phyloP scores from a whole-genome alignment of 202 grass and related monocot genomes.

The Zoysia matrella region DNA sequence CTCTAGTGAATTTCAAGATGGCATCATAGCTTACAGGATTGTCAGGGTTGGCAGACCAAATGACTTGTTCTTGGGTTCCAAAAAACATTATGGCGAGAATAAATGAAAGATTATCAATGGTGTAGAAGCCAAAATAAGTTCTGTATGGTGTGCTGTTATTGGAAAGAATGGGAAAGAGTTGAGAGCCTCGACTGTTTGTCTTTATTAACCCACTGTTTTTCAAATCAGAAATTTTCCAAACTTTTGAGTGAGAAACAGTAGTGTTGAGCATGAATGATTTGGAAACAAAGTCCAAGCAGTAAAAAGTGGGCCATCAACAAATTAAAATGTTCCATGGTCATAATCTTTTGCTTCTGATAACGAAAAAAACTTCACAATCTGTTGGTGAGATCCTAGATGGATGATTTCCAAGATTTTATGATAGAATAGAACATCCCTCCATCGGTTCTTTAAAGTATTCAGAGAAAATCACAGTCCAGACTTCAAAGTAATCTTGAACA shows the following conservation, averaged over 20 bases:
- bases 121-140: slow-evolving; percentile 30
- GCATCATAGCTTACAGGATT: slow-evolving; percentile 37
- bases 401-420: no score
- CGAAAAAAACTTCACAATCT: background rate
- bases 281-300: background rate
- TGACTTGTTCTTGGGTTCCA: background rate
- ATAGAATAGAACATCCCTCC: background rate
- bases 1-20: slow-evolving; percentile 46
- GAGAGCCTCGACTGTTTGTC: background rate
- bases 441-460: background rate
- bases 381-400: background rate
- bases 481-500: background rate
- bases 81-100: background rate
- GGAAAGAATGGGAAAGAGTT: background rate
- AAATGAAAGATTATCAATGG: background rate
- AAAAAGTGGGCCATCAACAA: slow-evolving; percentile 1
- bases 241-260: background rate
- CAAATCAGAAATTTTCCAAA: background rate
- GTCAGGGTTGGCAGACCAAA: slow-evolving; percentile 73
- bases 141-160: background rate
- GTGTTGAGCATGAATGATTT: background rate
- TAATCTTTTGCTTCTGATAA: background rate
- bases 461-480: background rate
- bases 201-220: no score
- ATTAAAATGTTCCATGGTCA: background rate